Conservation (phyloP, 768 basidiomycete genomes). For the Galerina sulciceps region DNA sequence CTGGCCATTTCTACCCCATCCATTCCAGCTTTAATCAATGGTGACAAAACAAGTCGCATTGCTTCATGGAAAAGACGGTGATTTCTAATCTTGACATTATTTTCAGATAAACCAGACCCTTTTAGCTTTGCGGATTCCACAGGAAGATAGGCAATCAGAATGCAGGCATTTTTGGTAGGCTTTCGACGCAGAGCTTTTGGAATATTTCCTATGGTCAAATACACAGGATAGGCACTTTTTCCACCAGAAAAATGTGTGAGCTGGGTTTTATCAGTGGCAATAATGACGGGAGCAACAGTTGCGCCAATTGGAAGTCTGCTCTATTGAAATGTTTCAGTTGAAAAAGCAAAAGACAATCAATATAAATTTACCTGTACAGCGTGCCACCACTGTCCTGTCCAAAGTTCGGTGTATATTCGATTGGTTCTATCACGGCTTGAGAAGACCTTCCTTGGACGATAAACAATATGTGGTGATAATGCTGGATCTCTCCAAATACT, state of each 20-base stretch:
- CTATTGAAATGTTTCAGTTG: background rate
- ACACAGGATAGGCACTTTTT: slow-evolving; percentile 47
- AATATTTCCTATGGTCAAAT: slow-evolving; percentile 46
- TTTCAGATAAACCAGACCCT: background rate
- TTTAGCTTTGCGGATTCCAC: slow-evolving; percentile 26
- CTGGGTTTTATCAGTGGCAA: slow-evolving; percentile 39
- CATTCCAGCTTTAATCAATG: slow-evolving; percentile 21
- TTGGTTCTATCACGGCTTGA: slow-evolving; percentile 10
- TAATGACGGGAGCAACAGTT: slow-evolving; percentile 37
- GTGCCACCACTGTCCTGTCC: slow-evolving; percentile 40
- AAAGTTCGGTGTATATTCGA: slow-evolving; percentile 36
- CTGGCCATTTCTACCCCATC: slow-evolving; percentile 36
- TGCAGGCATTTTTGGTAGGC: slow-evolving; percentile 31
- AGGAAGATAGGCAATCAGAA: slow-evolving; percentile 43
- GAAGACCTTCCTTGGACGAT: slow-evolving; percentile 28
- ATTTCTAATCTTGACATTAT: background rate
- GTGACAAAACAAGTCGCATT: slow-evolving; percentile 33
- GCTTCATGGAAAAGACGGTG: slow-evolving; percentile 41
- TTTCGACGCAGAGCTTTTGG: slow-evolving; percentile 33
- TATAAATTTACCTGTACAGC: slow-evolving; percentile 32
- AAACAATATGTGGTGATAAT: slow-evolving; percentile 26
- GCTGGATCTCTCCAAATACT: slow-evolving; percentile 30
- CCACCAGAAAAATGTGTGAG: slow-evolving; percentile 38
- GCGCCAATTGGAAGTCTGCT: slow-evolving; percentile 22
- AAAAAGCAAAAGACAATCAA: background rate